Evolutionary conservation across 2,329 filamentous ascomycete species (phyloP), one percentile per base, ranked within the genome.

Genomic region (Beauveria brongniartii): DNA sequence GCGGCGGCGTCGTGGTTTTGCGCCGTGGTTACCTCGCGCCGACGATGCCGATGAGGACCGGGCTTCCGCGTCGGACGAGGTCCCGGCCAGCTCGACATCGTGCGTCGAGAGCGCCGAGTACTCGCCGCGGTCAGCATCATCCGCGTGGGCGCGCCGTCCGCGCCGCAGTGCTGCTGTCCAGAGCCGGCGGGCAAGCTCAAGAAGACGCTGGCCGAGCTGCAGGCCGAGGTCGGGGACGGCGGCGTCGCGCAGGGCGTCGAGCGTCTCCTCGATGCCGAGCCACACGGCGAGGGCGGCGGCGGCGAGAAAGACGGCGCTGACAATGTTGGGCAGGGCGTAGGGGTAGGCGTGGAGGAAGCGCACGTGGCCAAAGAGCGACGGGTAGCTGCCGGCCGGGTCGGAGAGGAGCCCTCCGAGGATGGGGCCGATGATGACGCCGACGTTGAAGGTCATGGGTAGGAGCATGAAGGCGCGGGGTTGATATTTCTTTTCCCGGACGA

Each of bases 351-450:
- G 66, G 57, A 84, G 77, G 64, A 83, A 79, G 1, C 65, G 65
- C 3, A 78, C 68, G 28, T 74, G 63, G 14, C 81, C 80, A 62
- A 84, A 83, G 1, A 78, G 79, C 57, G 0, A 71, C 62, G 43
- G 84, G 77, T 71, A 87, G 86, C 70, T 87, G 78, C 40, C 76
- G 64, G 22, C 84, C 1, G 89, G 90, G 57, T 89, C 81, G 26
- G 88, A 85, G 1, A 93, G 78, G 1, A 79, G 77, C 58, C 89
- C 90, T 50, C 89, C 88, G 18, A 91, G 69, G 20, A 90, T 68
- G 4, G 89, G 88, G 0, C 90, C 90, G 2, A 91, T 58, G 63
- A 91, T 85, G 52, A 92, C 84, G 2, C 90, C 90, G 5, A 92
- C 57, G 66, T 92, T 92, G 18, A 86, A 86, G 0, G 82, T 79